Evolutionary conservation across 106 monocot species (phyloP).

Genomic region (Agapanthus africanus): DNA sequence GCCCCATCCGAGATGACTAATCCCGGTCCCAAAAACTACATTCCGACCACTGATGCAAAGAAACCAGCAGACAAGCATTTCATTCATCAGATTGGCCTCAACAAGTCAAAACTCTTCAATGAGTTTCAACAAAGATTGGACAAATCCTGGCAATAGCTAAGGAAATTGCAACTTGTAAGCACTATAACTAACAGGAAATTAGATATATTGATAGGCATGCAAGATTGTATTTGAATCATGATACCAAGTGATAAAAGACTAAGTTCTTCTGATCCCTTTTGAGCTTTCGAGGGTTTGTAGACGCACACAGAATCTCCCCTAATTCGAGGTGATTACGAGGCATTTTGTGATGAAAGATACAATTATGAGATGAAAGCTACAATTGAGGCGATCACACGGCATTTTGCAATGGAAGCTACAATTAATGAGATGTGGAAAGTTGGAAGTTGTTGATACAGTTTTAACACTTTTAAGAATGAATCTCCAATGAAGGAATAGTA

Average conservation of each 20-base stretch:
- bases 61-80: too few relatives aligned
- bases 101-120: constrained; percentile 30
- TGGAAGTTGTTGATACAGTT: constrained; percentile 22
- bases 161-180: constrained; percentile 13
- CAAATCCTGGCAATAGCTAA: constrained; percentile 10
- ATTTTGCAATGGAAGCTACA: too few relatives aligned
- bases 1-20: too few relatives aligned
- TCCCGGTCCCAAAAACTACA: too few relatives aligned
- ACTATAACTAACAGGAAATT: constrained; percentile 28
- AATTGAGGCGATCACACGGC: too few relatives aligned
- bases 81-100: constrained; percentile 15
- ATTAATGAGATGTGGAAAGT: constrained; percentile 39
- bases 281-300: constrained; percentile 25
- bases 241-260: constrained; percentile 19
- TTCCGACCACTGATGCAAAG: too few relatives aligned
- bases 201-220: constrained; percentile 31
- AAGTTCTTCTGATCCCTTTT: constrained; percentile 43
- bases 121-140: constrained; percentile 19
- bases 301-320: constrained; percentile 1
- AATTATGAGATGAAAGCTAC: background rate
- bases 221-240: constrained; percentile 21
- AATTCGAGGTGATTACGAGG: constrained; percentile 11
- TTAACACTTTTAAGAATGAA: too few relatives aligned
- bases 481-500: too few relatives aligned
- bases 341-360: constrained; percentile 6